phyloP scores from a whole-genome alignment of 208 protist species.

The Trypanosoma cruzi region DNA sequence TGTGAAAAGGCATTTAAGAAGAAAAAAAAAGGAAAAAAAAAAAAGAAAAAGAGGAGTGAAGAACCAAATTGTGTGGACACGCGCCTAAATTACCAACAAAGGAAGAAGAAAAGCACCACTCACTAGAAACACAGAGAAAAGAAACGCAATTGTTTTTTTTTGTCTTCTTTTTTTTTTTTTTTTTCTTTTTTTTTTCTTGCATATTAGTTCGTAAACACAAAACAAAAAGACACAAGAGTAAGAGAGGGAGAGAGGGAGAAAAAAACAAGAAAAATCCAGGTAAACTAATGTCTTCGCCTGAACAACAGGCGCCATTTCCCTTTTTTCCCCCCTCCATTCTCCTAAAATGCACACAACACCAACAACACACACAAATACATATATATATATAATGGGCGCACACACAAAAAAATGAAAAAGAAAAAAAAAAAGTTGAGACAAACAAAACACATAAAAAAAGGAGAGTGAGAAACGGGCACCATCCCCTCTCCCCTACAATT shows the following conservation, averaged over 20 bases:
- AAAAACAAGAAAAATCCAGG: too few species aligned
- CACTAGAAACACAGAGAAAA: neutral
- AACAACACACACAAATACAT: neutral
- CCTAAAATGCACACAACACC: neutral
- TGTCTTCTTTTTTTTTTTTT: too few species aligned
- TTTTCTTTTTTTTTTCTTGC: constrained; percentile 8
- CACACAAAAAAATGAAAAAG: constrained; percentile 5
- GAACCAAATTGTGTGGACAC: neutral
- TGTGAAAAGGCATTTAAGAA: neutral
- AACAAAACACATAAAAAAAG: neutral
- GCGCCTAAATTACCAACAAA: neutral
- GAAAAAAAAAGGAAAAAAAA: constrained; percentile 5
- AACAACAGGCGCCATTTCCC: neutral
- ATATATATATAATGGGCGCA: too few species aligned
- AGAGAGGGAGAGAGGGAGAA: neutral
- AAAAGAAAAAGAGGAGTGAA: neutral
- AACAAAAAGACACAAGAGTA: neutral
- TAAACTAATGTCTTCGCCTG: neutral
- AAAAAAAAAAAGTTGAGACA: neutral
- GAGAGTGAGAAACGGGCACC: too few species aligned
- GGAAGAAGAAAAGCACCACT: neutral
- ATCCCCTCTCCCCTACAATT: neutral
- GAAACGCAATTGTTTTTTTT: neutral
- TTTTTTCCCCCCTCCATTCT: neutral
- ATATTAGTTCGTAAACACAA: neutral